Percentiles rank a stretch among this genome's conserved stretches.
phyloP scores from a whole-genome alignment of 352 stramenopile species.

The Globisporangium iwayamae region DNA sequence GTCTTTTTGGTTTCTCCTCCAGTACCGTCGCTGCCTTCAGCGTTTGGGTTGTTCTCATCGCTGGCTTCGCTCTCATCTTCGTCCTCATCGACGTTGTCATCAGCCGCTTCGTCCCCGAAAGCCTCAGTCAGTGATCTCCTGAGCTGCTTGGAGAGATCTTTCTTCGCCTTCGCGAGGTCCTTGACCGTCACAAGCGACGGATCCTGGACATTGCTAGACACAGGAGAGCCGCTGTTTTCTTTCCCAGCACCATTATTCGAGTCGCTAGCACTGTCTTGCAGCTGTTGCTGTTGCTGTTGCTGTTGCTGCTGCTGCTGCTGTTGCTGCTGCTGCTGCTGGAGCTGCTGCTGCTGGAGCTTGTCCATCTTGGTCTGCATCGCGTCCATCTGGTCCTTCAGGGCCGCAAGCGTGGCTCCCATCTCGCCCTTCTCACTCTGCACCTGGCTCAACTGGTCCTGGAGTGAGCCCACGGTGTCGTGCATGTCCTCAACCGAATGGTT shows the following conservation, averaged over 20 bases:
- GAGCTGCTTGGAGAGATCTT: slow-evolving; percentile 42
- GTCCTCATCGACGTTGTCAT: slow-evolving; percentile 23
- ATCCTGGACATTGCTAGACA: slow-evolving; percentile 12
- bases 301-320: slow-evolving; percentile 10
- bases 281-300: slow-evolving; percentile 17
- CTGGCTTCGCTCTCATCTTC: slow-evolving; percentile 11
- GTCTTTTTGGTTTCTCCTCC: neutral
- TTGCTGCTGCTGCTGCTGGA: slow-evolving; percentile 20
- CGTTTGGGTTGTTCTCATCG: neutral
- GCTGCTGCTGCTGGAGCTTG: slow-evolving; percentile 26
- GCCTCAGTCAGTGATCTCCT: slow-evolving; percentile 38
- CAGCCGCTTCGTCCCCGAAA: slow-evolving; percentile 31
- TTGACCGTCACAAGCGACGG: slow-evolving; percentile 41
- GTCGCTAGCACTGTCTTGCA: slow-evolving; percentile 13
- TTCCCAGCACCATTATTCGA: neutral
- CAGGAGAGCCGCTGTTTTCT: neutral
- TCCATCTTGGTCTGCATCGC: slow-evolving; percentile 45
- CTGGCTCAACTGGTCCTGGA: slow-evolving; percentile 39
- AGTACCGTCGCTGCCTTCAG: neutral
- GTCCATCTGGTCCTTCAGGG: slow-evolving; percentile 47
- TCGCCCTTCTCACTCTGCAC: slow-evolving; percentile 56
- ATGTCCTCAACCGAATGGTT: slow-evolving; percentile 52
- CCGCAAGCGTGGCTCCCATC: slow-evolving; percentile 36
- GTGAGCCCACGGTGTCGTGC: slow-evolving; percentile 35
- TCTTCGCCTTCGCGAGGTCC: slow-evolving; percentile 43